Evolutionary conservation across 306 rosid genomes (phyloP), one percentile per base, ranked within the genome.

Genomic region (Ammopiptanthus mongolicus): DNA sequence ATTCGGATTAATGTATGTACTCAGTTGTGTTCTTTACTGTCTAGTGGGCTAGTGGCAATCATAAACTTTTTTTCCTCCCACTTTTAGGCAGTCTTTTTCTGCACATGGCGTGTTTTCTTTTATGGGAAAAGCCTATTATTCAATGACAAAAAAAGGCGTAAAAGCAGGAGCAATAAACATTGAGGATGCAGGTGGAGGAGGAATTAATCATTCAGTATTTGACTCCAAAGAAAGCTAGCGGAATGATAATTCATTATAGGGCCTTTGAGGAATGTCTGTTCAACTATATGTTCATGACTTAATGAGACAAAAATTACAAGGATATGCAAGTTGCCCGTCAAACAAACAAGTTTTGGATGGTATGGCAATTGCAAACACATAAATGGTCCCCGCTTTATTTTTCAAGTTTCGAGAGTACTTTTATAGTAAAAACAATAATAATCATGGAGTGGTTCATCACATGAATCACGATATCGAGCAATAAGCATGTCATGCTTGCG

Each of bases 191-290:
- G 34, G 34, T 31, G 75, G 44, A 46, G 51, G 41, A 55, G 25
- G 68, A 66, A 52, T 59, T 31, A 63, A 75, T 75, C 46, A 75
- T 75, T 29, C 77, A 52, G 19, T 46, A 50, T 56, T 67, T 80
- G 80, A 80, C 80, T 39, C 46, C 42, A 14, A 15, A 69, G 33
- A 37, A 50, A 58, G 56, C n/a, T 9, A 67, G 56, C 12, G 6
- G 6, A 37, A n/a, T 58, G 59, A 58, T 74, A 47, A 34, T 66
- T 66, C 56, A 22, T 47, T 41, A 25, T 31, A 52, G 60, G 72
- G 74, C 55, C 42, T 51, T 74, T 56, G 73, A 33, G 63, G 80
- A 77, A 62, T 50, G 59, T 75, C 72, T 39, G 46, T 46, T 74
- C 65, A 33, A 46, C 56, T 12, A 48, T 58, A 75, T 31, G 60